Evolutionary conservation across 306 rosid species (phyloP).

Genomic region (Begonia peltatifolia): DNA sequence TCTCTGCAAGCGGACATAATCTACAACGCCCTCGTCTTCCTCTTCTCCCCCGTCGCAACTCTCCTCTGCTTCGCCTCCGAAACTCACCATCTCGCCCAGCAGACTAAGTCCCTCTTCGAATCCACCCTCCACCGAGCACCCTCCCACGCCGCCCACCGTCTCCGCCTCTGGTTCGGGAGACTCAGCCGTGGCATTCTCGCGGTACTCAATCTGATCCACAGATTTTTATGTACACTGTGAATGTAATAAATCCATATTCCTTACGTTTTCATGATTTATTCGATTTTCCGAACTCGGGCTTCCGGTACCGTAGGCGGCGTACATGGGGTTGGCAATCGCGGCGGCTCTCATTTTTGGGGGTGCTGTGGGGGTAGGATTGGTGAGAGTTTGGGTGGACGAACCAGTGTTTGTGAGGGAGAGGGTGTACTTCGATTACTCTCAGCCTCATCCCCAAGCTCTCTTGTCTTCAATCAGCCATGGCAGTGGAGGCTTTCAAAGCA

Average conservation of each 20-base stretch:
- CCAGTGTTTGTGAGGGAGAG: conserved; percentile 36
- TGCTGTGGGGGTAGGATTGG: conserved; percentile 34
- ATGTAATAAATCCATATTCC: too few species aligned
- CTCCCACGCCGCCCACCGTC: conserved; percentile 15
- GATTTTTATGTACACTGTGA: too few species aligned
- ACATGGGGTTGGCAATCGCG: conserved; percentile 35
- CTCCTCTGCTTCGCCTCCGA: conserved; percentile 23
- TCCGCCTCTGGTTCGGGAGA: conserved; percentile 22
- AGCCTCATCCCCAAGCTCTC: conserved; percentile 39
- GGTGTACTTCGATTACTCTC: conserved; percentile 60
- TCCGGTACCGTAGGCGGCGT: conserved; percentile 14
- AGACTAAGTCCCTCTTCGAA: conserved; percentile 23
- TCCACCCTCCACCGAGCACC: conserved; percentile 23
- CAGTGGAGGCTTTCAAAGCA: neutral
- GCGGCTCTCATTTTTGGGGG: conserved; percentile 28
- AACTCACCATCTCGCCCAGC: conserved; percentile 32
- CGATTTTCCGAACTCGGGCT: too few species aligned
- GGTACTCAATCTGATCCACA: neutral
- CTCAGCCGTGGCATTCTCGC: conserved; percentile 35
- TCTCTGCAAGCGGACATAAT: conserved; percentile 35
- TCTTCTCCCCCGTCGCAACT: conserved; percentile 25
- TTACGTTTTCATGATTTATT: too few species aligned
- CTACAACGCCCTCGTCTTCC: conserved; percentile 21
- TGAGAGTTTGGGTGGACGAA: conserved; percentile 51
- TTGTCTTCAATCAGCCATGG: conserved; percentile 18